These are phyloP conservation scores for Backusella morwellensis DNA, from an alignment of 192 early-diverging fungal species.

Conservation along the genomic window DNA sequence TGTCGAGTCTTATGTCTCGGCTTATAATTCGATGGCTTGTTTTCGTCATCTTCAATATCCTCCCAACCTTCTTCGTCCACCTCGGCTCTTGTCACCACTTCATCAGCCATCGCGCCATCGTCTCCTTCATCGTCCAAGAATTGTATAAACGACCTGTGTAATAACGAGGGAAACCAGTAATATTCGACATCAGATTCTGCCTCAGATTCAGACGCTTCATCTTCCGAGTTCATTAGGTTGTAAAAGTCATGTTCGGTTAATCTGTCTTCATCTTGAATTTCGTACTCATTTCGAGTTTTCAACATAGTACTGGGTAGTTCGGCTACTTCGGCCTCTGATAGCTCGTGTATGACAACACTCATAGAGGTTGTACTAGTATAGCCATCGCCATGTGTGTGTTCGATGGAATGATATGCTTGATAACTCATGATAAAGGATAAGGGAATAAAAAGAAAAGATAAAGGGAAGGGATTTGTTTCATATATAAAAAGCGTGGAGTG, in stretches of 20 bases:
- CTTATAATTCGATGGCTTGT: background rate
- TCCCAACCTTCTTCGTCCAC: background rate
- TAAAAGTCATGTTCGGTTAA: slow-evolving; percentile 8
- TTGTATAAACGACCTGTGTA: slow-evolving; percentile 1
- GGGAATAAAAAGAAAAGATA: background rate
- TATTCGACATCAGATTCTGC: slow-evolving; percentile 14
- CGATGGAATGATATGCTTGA: background rate
- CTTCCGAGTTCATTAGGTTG: background rate
- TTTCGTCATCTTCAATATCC: background rate
- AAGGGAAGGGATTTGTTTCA: background rate
- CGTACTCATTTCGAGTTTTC: background rate
- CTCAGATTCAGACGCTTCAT: background rate
- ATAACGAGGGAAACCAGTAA: slow-evolving; percentile 18
- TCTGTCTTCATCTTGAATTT: slow-evolving; percentile 1
- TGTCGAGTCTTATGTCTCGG: background rate
- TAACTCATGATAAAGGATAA: background rate
- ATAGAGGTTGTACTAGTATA: background rate
- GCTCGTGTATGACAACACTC: background rate
- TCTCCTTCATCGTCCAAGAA: slow-evolving; percentile 1
- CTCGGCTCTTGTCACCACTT: background rate
- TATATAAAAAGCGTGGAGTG: background rate
- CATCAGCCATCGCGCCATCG: background rate
- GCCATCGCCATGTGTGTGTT: background rate
- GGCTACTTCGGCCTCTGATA: slow-evolving; percentile 1
- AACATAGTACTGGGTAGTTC: background rate